Base-by-base conservation (phyloP, 352 stramenopile species). In the Globisporangium middletonii region DNA sequence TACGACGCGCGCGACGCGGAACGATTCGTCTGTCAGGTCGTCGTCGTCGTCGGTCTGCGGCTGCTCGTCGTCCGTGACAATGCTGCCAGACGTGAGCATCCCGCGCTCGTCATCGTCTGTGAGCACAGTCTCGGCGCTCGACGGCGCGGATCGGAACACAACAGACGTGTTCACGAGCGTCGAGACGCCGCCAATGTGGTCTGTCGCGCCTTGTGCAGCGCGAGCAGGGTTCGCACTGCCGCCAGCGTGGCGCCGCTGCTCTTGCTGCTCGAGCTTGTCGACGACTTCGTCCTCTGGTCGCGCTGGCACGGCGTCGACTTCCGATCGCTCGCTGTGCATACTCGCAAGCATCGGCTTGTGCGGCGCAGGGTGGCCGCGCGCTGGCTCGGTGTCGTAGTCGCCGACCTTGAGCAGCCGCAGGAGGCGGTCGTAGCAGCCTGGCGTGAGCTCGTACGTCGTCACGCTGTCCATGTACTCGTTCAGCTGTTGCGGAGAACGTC, bases 381-480 rank as follows among this genome's bases (percentile, higher is more conserved):
- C 51, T 46, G 57, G 38, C 41, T 64, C 68, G 26, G 74, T 67
- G 18, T 78, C 74, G 48, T 75, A 85, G 19, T 83, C 63, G 16
- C 73, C 79, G 28, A 89, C 71, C 49, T 82, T 70, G 50, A 92
- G 65, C 43, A 92, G 49, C 50, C 83, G 74, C 49, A 83, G 48
- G 4, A 92, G 59, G n/a, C 57, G 57, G 42, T 87, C 63, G 13
- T 85, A 68, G 30, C 63, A 79, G 9, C 55, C 47, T 13, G 67
- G 52, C 13, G 76, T 74, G 53, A 92, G 55, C 18, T 83, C 63
- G 26, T 61, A 65, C 13, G 52, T 61, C 41, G 58, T 75, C 35
- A 88, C 58, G 38, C 83, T 68, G 30, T 77, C 70, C 75, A 92
- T 89, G 53, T 73, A 90, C 50, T 92, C 78, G 50, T 90, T 86